Evolutionary conservation across 495 filamentous ascomycete genomes (phyloP), one percentile per base, ranked within the genome.

Genomic region (Glonium stellatum): DNA sequence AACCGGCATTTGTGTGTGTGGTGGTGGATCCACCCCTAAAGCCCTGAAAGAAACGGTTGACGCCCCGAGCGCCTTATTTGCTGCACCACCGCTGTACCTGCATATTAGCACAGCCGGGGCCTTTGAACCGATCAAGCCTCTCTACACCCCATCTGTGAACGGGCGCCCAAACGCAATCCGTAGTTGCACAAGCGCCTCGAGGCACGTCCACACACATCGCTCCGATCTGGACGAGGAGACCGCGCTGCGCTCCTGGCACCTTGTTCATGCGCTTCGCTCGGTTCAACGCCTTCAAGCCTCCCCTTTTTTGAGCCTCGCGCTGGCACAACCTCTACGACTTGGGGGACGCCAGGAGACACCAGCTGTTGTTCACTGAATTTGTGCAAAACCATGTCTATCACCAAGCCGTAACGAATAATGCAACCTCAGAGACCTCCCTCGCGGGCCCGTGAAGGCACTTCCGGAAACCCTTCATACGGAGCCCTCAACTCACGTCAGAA

Each of bases 341-440:
- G 51, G 48, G 21, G 21, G 19, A 51, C 48, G 48, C 48, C 48
- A 51, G 48, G 48, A 51, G 21, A 51, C 48, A 54, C 52, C 59
- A 60, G 48, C 52, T 44, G 51, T 49, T 58, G 55, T 19, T n/a
- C 58, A 25, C 41, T 36, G 42, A 42, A 68, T 62, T 65, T 65
- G 63, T 68, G 66, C 66, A 68, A 58, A 21, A 54, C 50, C 50
- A 65, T 62, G 66, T 57, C 47, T 51, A 15, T 59, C 50, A 55
- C 54, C 50, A 42, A 15, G 56, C 54, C 13, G 13, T 23, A 22
- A 41, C 12, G 37, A 9, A 31, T 36, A 59, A 67, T 69, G 67
- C 60, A 66, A 56, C 55, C 54, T 50, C 34, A 58, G 12, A 46
- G 31, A 18, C 57, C 44, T 48, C 56, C 63, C 54, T 52, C 42